A percentile compares a stretch with the other conserved stretches of the same genome.
phyloP scores from a whole-genome alignment of 2,329 filamentous ascomycete genomes.

The Fulvia fulva region DNA sequence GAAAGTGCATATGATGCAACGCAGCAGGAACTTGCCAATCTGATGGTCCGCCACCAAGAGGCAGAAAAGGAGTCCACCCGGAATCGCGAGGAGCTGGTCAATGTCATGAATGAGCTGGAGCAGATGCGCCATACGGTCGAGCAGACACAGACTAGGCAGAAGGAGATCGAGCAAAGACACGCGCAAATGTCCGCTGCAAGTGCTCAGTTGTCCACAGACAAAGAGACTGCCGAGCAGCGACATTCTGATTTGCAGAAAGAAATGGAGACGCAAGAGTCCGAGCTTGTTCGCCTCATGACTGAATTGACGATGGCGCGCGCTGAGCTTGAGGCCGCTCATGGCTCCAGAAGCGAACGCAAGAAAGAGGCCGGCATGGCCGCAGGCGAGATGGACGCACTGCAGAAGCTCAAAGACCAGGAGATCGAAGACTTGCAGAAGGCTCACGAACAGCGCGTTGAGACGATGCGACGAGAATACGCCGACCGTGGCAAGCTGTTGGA shows the following conservation, averaged over 20 bases:
- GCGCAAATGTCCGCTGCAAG: slow-evolving; percentile 28
- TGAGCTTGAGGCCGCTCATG: slow-evolving; percentile 93
- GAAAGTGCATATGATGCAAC: slow-evolving; percentile 24
- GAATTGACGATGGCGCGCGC: slow-evolving; percentile 87
- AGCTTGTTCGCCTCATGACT: slow-evolving; percentile 63
- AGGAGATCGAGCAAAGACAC: slow-evolving; percentile 32
- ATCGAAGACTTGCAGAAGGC: slow-evolving; percentile 44
- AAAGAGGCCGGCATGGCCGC: slow-evolving; percentile 63
- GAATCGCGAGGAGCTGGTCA: slow-evolving; percentile 37
- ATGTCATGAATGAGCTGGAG: slow-evolving; percentile 38
- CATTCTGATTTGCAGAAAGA: slow-evolving; percentile 32
- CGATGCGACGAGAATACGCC: slow-evolving; percentile 21
- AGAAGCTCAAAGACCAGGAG: slow-evolving; percentile 42
- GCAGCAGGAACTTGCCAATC: slow-evolving; percentile 30
- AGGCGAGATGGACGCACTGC: slow-evolving; percentile 39
- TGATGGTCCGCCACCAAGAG: slow-evolving; percentile 26
- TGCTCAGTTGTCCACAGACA: slow-evolving; percentile 20
- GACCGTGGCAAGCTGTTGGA: slow-evolving; percentile 49
- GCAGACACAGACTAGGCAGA: slow-evolving; percentile 30
- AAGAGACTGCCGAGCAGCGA: slow-evolving; percentile 15
- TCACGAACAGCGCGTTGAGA: slow-evolving; percentile 43
- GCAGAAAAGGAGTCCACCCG: slow-evolving; percentile 30
- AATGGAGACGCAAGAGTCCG: slow-evolving; percentile 50
- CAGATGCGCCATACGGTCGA: slow-evolving; percentile 29
- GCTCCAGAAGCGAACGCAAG: slow-evolving; percentile 64